A percentile compares a stretch with the other conserved stretches of the same genome.
phyloP scores from a whole-genome alignment of 176 grass and related monocot species.

The Melocanna baccifera region DNA sequence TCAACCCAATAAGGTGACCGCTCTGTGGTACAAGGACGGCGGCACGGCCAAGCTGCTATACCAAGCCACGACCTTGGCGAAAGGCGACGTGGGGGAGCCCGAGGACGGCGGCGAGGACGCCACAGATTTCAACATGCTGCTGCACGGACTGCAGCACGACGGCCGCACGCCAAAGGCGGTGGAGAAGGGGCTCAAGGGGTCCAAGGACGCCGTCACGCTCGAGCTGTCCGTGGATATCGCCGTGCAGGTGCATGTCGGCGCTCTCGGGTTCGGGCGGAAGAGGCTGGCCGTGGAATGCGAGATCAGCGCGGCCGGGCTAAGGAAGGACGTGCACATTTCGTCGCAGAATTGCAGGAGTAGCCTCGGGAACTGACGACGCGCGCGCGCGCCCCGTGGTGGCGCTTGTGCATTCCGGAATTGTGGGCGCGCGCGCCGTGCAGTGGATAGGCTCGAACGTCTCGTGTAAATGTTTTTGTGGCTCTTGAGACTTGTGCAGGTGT shows the following conservation, averaged over 20 bases:
- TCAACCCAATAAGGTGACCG: constrained; percentile 67
- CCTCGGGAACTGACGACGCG: constrained; percentile 30
- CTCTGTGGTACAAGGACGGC: constrained; percentile 46
- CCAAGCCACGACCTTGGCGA: constrained; percentile 13
- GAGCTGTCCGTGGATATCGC: constrained; percentile 23
- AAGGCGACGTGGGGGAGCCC: constrained; percentile 34
- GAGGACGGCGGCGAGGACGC: constrained; percentile 50
- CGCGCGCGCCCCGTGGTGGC: not conserved
- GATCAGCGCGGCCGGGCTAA: constrained; percentile 38
- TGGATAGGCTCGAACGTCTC: not conserved
- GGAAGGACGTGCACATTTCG: constrained; percentile 45
- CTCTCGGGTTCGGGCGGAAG: constrained; percentile 38
- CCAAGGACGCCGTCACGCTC: constrained; percentile 36
- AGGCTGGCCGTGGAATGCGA: constrained; percentile 42
- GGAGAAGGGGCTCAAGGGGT: constrained; percentile 34
- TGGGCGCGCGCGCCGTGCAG: not conserved
- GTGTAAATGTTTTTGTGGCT: constrained; percentile 19
- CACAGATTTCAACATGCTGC: constrained; percentile 40
- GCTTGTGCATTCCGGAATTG: not conserved
- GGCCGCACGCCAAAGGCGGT: constrained; percentile 38
- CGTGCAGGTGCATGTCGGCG: constrained; percentile 54
- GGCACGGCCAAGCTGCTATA: constrained; percentile 35
- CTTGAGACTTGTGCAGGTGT: not conserved
- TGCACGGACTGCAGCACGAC: constrained; percentile 19
- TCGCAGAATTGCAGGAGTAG: constrained; percentile 55